Evolutionary conservation across 2,329 filamentous ascomycete genomes (phyloP).

Genomic region (Trichoderma arundinaceum): DNA sequence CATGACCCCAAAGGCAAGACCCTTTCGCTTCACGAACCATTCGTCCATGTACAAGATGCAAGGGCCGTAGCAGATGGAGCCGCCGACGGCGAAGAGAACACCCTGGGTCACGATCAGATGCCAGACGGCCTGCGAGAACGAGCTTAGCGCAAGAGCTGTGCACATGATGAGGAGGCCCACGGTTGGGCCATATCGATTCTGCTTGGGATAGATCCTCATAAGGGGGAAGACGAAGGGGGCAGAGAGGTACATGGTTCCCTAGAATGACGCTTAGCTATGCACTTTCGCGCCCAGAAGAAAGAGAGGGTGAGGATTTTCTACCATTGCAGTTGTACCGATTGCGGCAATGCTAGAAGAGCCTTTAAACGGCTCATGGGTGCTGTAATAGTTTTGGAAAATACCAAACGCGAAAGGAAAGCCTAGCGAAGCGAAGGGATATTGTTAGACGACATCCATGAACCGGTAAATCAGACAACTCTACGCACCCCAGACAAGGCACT

Average conservation of each 20-base stretch:
- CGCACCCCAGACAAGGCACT: conserved; percentile 45
- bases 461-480: neutral
- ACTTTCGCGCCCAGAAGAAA: neutral
- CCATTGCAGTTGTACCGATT: conserved; percentile 65
- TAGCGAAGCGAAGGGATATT: conserved; percentile 38
- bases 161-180: conserved; percentile 53
- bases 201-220: conserved; percentile 48
- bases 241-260: conserved; percentile 58
- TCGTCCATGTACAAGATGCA: conserved; percentile 61
- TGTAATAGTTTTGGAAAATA: conserved; percentile 70
- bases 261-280: neutral
- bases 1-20: conserved; percentile 63
- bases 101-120: conserved; percentile 64
- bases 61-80: conserved; percentile 56
- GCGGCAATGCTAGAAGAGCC: conserved; percentile 57
- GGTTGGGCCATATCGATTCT: conserved; percentile 47
- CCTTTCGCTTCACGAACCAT: conserved; percentile 59
- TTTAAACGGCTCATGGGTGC: conserved; percentile 59
- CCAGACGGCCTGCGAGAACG: conserved; percentile 54
- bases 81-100: conserved; percentile 60
- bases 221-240: conserved; percentile 54
- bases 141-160: conserved; percentile 54
- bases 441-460: conserved; percentile 7
- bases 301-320: conserved; percentile 32
- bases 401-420: conserved; percentile 70